Evolutionary conservation across 2,329 filamentous ascomycete species (phyloP).

Genomic region (Fusarium longipes): DNA sequence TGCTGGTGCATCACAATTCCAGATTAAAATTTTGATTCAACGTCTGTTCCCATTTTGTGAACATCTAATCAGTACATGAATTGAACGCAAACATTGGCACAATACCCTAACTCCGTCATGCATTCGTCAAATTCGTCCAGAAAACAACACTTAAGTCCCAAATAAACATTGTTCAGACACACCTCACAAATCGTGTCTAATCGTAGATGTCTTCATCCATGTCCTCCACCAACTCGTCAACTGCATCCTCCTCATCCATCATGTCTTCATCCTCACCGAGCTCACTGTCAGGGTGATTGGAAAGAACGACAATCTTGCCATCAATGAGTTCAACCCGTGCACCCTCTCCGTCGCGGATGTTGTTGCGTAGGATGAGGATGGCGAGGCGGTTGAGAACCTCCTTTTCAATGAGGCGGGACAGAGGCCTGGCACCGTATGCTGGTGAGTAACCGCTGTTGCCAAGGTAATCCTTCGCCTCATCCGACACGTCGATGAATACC

Average conservation of each 20-base stretch:
- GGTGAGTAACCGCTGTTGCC: conserved; percentile 93
- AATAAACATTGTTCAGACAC: neutral
- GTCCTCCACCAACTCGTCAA: conserved; percentile 73
- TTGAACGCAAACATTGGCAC: conserved; percentile 2
- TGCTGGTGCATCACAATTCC: neutral
- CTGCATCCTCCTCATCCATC: conserved; percentile 77
- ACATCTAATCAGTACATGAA: conserved; percentile 24
- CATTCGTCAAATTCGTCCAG: conserved; percentile 30
- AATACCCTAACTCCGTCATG: conserved; percentile 29
- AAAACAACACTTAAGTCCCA: conserved; percentile 14
- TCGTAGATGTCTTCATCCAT: conserved; percentile 70
- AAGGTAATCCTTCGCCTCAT: conserved; percentile 92
- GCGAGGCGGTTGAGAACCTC: conserved; percentile 95
- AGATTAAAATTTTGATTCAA: neutral
- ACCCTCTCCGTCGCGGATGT: conserved; percentile 84
- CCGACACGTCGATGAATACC: conserved; percentile 82
- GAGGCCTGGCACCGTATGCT: conserved; percentile 90
- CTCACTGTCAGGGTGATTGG: conserved; percentile 79
- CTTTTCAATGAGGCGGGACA: conserved; percentile 92
- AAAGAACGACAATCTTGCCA: conserved; percentile 81
- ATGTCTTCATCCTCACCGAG: conserved; percentile 75
- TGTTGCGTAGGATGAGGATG: conserved; percentile 87
- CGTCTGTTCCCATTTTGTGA: conserved; percentile 15
- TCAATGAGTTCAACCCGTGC: conserved; percentile 83
- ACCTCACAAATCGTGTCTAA: conserved; percentile 41